A percentile compares a stretch with the other conserved stretches of the same genome.
Evolutionary conservation across 331 rosid genomes (phyloP).

Genomic region (Quercus lobata): DNA sequence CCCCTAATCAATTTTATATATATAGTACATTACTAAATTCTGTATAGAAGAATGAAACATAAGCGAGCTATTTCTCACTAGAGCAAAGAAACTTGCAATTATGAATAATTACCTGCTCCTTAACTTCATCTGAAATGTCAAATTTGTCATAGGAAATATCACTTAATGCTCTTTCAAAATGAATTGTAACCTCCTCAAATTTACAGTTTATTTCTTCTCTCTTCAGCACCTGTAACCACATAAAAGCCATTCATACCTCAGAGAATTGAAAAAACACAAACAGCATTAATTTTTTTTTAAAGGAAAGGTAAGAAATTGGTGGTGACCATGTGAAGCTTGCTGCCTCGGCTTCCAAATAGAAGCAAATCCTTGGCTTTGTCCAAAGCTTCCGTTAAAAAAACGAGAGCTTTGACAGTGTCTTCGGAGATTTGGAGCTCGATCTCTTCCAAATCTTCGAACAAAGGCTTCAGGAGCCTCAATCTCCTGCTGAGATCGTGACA

Average conservation of each 20-base stretch:
- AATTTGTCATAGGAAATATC: constrained; percentile 40
- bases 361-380: constrained; percentile 20
- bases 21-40: not conserved
- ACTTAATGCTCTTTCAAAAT: constrained; percentile 55
- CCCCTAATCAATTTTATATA: not conserved
- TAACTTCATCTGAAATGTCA: constrained; percentile 77
- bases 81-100: not conserved
- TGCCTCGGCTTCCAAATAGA: not conserved
- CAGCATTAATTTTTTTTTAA: too few species aligned
- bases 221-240: constrained; percentile 47
- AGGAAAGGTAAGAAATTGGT: not conserved
- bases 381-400: not conserved
- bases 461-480: constrained; percentile 22
- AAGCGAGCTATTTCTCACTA: not conserved
- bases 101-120: constrained; percentile 64
- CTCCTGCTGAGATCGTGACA: constrained; percentile 25
- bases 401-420: not conserved
- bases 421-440: not conserved
- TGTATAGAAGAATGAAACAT: not conserved
- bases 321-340: constrained; percentile 27
- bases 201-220: constrained; percentile 46
- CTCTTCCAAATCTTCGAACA: constrained; percentile 19
- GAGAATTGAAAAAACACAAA: not conserved
- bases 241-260: not conserved
- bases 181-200: constrained; percentile 46